Conservation (phyloP, 331 rosid species). For the Pyracantha coccinea region DNA sequence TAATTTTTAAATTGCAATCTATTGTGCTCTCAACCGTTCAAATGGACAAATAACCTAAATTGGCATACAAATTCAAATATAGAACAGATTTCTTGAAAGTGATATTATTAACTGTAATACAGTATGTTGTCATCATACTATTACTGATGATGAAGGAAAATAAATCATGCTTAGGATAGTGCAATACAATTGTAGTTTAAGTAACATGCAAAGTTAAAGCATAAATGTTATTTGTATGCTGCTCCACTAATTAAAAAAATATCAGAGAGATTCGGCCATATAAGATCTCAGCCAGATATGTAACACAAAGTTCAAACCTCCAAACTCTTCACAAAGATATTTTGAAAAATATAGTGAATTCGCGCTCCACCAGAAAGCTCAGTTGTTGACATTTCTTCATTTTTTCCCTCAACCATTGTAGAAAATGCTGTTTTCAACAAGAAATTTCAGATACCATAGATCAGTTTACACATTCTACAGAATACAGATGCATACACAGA, state of each 20-base stretch:
- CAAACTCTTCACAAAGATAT: slow-evolving; percentile 78
- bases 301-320: slow-evolving; percentile 43
- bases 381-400: slow-evolving; percentile 80
- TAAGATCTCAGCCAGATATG: background rate
- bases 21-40: background rate
- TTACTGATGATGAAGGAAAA: background rate
- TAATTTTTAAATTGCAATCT: background rate
- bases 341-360: slow-evolving; percentile 89
- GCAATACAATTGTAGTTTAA: background rate
- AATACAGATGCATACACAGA: background rate
- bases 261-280: background rate
- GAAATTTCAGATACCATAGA: slow-evolving; percentile 3
- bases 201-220: background rate
- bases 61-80: background rate
- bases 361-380: slow-evolving; percentile 95
- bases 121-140: background rate
- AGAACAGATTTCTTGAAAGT: background rate
- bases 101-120: background rate
- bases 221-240: background rate
- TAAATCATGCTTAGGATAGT: background rate
- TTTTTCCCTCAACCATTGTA: slow-evolving; percentile 90
- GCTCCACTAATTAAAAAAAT: background rate
- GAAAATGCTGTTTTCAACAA: slow-evolving; percentile 67
- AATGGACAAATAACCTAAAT: background rate
- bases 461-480: background rate